These are phyloP conservation scores for Ophiostoma perfectum DNA, from an alignment of 2,329 filamentous ascomycete genomes.

Conservation along the genomic window DNA sequence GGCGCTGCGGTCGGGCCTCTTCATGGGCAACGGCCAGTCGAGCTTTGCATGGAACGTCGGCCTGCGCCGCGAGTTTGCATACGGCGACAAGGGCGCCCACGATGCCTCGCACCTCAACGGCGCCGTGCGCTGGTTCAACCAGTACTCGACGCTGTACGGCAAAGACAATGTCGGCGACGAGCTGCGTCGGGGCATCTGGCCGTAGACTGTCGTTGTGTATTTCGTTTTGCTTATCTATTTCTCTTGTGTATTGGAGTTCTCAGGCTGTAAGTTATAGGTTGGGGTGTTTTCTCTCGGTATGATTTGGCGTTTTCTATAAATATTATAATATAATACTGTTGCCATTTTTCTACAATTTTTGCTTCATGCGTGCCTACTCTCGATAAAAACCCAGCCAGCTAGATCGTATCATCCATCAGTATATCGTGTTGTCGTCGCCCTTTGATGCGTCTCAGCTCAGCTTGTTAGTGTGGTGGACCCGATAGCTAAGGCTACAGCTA, in stretches of 20 bases:
- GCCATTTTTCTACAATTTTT: neutral
- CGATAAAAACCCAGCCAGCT: no score
- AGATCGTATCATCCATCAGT: neutral
- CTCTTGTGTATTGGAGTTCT: constrained; percentile 1
- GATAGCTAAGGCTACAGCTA: neutral
- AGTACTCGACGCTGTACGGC: constrained; percentile 34
- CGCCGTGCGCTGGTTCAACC: constrained; percentile 33
- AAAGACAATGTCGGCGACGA: constrained; percentile 23
- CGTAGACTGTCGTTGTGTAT: constrained; percentile 24
- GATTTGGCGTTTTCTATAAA: neutral
- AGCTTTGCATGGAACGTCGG: constrained; percentile 46
- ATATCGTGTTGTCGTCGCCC: neutral
- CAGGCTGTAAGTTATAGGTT: neutral
- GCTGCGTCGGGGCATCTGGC: constrained; percentile 30
- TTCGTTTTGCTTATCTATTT: neutral
- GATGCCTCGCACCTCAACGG: constrained; percentile 21
- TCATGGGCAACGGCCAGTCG: constrained; percentile 42
- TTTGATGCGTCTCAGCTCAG: neutral
- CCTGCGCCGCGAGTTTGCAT: constrained; percentile 35
- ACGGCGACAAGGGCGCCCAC: constrained; percentile 24
- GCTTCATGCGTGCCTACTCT: no score
- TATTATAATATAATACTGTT: neutral
- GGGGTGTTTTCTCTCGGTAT: neutral
- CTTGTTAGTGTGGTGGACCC: neutral
- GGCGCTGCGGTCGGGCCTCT: constrained; percentile 39